These are phyloP conservation scores for Ascochyta viciae-villosae DNA, from an alignment of 2,329 filamentous ascomycete genomes.

Conservation along the genomic window DNA sequence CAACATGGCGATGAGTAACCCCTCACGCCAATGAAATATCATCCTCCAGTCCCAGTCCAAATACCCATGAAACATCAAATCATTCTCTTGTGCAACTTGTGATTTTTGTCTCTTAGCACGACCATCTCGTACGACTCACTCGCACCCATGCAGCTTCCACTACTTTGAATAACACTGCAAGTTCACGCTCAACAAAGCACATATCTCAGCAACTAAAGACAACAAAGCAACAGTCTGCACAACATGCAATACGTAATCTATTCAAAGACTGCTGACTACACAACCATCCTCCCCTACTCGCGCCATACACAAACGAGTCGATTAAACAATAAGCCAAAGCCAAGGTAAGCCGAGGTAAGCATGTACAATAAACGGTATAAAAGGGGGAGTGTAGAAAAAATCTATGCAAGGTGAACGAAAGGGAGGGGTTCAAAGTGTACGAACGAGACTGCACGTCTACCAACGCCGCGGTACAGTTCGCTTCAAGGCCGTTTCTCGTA, in stretches of 20 bases:
- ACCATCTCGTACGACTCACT: too few species aligned
- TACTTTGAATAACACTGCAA: too few species aligned
- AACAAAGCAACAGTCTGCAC: too few species aligned
- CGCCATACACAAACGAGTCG: constrained; percentile 8
- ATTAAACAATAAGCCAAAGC: constrained; percentile 21
- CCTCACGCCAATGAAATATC: constrained; percentile 46
- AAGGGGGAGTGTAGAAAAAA: background rate
- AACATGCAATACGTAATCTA: background rate
- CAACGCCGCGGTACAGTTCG: background rate
- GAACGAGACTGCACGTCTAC: background rate
- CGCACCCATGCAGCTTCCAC: too few species aligned
- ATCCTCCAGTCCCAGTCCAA: constrained; percentile 31
- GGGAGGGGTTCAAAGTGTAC: background rate
- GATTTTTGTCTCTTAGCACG: background rate
- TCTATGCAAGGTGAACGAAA: constrained; percentile 19
- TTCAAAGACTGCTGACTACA: constrained; percentile 1
- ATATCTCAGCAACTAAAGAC: too few species aligned
- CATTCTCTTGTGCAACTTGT: background rate
- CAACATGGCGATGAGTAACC: constrained; percentile 46
- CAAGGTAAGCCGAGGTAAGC: constrained; percentile 21
- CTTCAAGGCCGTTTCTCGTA: background rate
- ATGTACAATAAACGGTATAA: constrained; percentile 32
- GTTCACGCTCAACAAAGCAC: too few species aligned
- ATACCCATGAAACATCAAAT: constrained; percentile 8
- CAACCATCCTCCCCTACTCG: background rate